A percentile compares a stretch with the other conserved stretches of the same genome.
phyloP scores from a whole-genome alignment of 2,329 filamentous ascomycete species.

The Aureobasidium uvarum region DNA sequence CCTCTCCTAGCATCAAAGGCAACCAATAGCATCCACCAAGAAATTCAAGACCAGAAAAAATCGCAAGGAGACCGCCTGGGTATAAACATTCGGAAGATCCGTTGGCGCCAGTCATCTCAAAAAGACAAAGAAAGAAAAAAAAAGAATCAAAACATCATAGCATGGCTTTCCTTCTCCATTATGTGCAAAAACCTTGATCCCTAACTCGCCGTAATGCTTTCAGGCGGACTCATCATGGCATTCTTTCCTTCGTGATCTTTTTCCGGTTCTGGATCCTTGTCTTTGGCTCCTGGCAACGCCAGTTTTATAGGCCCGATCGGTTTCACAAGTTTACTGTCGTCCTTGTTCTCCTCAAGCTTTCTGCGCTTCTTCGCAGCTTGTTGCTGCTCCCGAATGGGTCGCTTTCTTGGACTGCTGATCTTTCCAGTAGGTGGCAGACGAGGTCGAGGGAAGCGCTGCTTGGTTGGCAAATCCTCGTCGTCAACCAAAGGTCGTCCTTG shows the following conservation, averaged over 20 bases:
- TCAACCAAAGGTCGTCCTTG: conserved; percentile 80
- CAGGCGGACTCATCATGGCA: conserved; percentile 82
- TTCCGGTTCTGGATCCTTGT: conserved; percentile 59
- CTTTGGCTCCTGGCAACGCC: conserved; percentile 46
- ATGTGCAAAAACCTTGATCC: conserved; percentile 9
- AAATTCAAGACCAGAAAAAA: not conserved
- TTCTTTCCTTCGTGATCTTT: conserved; percentile 66
- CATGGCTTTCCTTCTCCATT: conserved; percentile 5
- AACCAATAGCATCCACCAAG: not conserved
- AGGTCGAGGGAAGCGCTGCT: conserved; percentile 70
- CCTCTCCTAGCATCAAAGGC: not conserved
- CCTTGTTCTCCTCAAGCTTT: conserved; percentile 55
- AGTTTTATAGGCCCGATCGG: conserved; percentile 53
- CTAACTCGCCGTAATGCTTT: conserved; percentile 57
- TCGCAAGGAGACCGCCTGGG: conserved; percentile 2
- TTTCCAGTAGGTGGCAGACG: conserved; percentile 72
- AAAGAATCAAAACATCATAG: not conserved
- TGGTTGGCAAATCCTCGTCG: conserved; percentile 90
- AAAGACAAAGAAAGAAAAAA: not conserved
- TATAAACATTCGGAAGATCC: conserved; percentile 20
- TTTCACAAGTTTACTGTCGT: conserved; percentile 41
- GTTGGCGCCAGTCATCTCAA: not conserved
- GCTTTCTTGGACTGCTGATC: conserved; percentile 80
- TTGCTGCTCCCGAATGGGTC: conserved; percentile 76
- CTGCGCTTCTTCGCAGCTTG: conserved; percentile 85